A percentile compares a stretch with the other conserved stretches of the same genome.
Evolutionary conservation across 805 yeast species (phyloP).

Genomic region (Priceomyces castillae): DNA sequence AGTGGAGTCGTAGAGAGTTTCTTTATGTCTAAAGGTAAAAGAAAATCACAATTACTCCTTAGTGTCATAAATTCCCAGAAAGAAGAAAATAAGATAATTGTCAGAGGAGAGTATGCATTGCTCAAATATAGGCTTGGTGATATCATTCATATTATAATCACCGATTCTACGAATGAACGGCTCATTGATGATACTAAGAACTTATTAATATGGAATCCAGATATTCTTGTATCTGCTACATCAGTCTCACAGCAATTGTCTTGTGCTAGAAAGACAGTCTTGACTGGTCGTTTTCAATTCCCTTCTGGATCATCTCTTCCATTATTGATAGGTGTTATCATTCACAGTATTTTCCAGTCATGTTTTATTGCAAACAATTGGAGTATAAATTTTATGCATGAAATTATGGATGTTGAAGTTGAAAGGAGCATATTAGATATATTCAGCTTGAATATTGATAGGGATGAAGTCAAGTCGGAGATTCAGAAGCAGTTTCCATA

Average conservation of each 20-base stretch:
- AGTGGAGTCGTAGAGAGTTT: constrained; percentile 24
- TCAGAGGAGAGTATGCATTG: constrained; percentile 61
- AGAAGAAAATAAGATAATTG: constrained; percentile 38
- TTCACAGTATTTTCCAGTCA: constrained; percentile 71
- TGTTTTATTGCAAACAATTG: constrained; percentile 44
- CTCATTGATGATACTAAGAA: constrained; percentile 57
- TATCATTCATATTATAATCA: constrained; percentile 60
- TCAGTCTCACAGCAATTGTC: constrained; percentile 69
- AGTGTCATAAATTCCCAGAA: constrained; percentile 45
- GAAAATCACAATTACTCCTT: constrained; percentile 51
- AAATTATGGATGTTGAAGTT: constrained; percentile 37
- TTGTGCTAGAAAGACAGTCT: constrained; percentile 70
- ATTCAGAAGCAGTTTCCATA: constrained; percentile 49
- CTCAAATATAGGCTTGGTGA: constrained; percentile 51
- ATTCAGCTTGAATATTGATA: constrained; percentile 53
- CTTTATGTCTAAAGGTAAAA: constrained; percentile 26
- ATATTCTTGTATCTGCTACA: constrained; percentile 77
- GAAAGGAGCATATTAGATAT: constrained; percentile 48
- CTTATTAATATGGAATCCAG: constrained; percentile 81
- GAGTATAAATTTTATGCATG: constrained; percentile 35
- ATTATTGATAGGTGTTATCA: constrained; percentile 74
- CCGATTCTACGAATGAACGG: constrained; percentile 33
- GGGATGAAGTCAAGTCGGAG: constrained; percentile 39
- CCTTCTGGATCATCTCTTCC: constrained; percentile 67
- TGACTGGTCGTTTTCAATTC: constrained; percentile 53